Evolutionary conservation across 768 basidiomycete species (phyloP), one percentile per base, ranked within the genome.

Genomic region (Cytidiella melzeri): DNA sequence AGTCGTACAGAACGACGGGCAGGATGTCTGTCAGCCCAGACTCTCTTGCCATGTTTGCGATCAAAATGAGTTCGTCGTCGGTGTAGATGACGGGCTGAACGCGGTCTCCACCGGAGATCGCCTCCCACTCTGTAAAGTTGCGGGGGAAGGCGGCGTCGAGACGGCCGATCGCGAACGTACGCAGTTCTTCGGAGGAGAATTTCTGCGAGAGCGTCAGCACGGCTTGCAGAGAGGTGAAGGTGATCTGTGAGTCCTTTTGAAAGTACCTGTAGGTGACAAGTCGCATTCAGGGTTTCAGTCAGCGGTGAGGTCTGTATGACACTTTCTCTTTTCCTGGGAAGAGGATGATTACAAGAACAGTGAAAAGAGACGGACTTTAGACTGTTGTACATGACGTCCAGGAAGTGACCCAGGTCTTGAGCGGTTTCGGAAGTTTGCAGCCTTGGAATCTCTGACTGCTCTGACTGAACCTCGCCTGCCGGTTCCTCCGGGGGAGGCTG

Each of bases 1-100:
- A 46, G 12, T 46, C 45, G 45, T 46, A 46, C 28, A 46, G 28
- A 26, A 46, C 45, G 45, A 46, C 30, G 25, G 45, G 45, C n/a
- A 46, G 45, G 13, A 46, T 20, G 45, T 46, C 27, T 12, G 26
- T 34, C 27, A 46, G 45, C 10, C 37, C 30, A 34, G 21, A 34
- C 20, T 46, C 45, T 34, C 37, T 26, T 34, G 45, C 45, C 5
- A 46, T n/a, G 21, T 46, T 46, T 20, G 45, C 45, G 11, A 46
- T 28, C 5, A 7, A 5, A 11, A 23, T 6, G 9, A 46, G 45
- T 9, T 46, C 45, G 10, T 7, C 7, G 28, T 5, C 10, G 26
- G 15, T 20, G 45, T 30, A 46, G 5, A 34, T 15, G 11, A 46
- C 11, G 11, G 45, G 45, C 13, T 28, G 7, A 5, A 34, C 27